Evolutionary conservation across 2,329 filamentous ascomycete species (phyloP), one percentile per base, ranked within the genome.

Genomic region (Phaeosphaeriaceae sp.): DNA sequence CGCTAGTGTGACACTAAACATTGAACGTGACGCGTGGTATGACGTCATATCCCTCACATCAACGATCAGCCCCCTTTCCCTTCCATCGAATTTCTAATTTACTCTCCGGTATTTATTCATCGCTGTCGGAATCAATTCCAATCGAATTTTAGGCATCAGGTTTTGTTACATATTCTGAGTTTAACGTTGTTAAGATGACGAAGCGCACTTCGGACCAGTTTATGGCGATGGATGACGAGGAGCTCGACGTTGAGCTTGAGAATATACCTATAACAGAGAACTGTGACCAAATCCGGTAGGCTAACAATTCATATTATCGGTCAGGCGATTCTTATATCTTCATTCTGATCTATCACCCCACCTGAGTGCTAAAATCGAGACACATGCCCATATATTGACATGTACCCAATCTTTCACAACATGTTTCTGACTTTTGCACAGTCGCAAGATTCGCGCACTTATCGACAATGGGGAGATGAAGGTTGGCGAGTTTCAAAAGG

Each of bases 401-500:
- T 23, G 8, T 29, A 15, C 13, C 28, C 16, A 3, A 8, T 16
- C 39, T 23, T 11, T 42, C 9, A 6, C n/a, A 8, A 15, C 4
- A 21, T 35, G 5, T 35, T 5, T 23, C 28, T 35, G 13, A 28
- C 9, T 23, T 29, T 26, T n/a, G 11, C 16, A 18, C 32, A 63
- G 60, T 18, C 60, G 60, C 48, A 77, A 76, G 42, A 79, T 81
- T 48, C 67, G 68, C 21, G 58, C 59, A 8, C 72, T 80, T 49
- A 63, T 81, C 16, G 73, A 77, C 21, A 65, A 63, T 2, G 72
- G 74, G 18, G 76, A 76, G 44, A 78, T 79, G 75, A 77, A 74
- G 48, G 69, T 75, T 4, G 71, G 66, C 16, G 69, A 78, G 30
- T 80, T 80, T 54, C 73, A 74, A 33, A 55, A 71, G 4, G 63